A percentile compares a stretch with the other conserved stretches of the same genome.
phyloP scores from a whole-genome alignment of 306 rosid genomes.

The Castanea crenata region DNA sequence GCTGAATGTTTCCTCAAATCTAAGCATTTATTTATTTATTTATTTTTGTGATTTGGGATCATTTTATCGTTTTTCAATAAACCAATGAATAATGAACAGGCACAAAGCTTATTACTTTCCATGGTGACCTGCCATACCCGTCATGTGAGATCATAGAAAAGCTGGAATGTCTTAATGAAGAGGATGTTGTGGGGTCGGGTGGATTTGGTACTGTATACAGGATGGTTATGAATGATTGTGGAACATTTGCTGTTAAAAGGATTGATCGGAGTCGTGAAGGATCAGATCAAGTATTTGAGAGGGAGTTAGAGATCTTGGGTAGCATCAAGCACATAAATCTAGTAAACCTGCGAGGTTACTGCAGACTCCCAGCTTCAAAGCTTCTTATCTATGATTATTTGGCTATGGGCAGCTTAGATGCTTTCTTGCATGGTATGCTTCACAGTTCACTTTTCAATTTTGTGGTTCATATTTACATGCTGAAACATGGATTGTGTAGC shows the following conservation, averaged over 20 bases:
- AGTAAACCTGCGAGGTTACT: constrained; percentile 86
- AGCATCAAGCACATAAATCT: constrained; percentile 87
- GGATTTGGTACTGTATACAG: constrained; percentile 90
- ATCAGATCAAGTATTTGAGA: constrained; percentile 83
- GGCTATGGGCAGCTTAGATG: constrained; percentile 83
- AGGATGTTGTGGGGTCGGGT: constrained; percentile 81
- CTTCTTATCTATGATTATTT: constrained; percentile 86
- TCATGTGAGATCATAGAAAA: constrained; percentile 83
- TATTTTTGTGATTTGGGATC: background rate
- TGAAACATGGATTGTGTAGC: background rate
- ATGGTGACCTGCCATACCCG: constrained; percentile 87
- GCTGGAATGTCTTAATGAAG: constrained; percentile 78
- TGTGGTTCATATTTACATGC: constrained; percentile 1
- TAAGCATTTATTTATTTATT: background rate
- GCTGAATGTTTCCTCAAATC: constrained; percentile 22
- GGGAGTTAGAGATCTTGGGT: constrained; percentile 90
- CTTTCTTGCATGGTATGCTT: constrained; percentile 78
- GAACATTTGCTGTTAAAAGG: constrained; percentile 86
- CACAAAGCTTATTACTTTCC: constrained; percentile 88
- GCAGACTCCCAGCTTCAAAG: constrained; percentile 88
- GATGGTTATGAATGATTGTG: constrained; percentile 92
- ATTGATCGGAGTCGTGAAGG: constrained; percentile 76
- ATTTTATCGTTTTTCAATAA: background rate
- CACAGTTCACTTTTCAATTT: background rate
- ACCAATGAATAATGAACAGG: constrained; percentile 42